phyloP scores from a whole-genome alignment of 805 yeast genomes.

The Candida hungchunana region DNA sequence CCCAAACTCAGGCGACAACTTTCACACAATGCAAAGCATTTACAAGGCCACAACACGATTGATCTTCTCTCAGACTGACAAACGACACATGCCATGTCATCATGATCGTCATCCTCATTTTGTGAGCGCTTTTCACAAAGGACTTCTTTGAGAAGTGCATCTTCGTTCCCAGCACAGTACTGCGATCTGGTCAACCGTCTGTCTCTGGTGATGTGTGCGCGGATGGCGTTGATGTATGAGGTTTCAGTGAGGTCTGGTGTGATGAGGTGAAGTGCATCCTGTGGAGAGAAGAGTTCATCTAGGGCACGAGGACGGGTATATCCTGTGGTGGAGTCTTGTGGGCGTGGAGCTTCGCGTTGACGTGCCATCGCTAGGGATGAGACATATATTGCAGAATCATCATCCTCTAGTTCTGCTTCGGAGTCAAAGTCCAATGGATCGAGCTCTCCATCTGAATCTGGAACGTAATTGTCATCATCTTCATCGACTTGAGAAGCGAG shows the following conservation, averaged over 20 bases:
- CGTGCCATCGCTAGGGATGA: slow-evolving; percentile 15
- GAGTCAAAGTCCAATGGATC: neutral
- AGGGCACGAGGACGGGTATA: slow-evolving; percentile 2
- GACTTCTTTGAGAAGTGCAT: slow-evolving; percentile 28
- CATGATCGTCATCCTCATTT: slow-evolving; percentile 25
- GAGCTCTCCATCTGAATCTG: neutral
- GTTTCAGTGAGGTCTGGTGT: slow-evolving; percentile 25
- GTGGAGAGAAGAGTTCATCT: slow-evolving; percentile 19
- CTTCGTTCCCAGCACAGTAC: slow-evolving; percentile 28
- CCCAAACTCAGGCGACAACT: slow-evolving; percentile 73
- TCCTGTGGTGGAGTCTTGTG: neutral
- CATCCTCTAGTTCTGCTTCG: slow-evolving; percentile 22
- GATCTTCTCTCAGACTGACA: slow-evolving; percentile 74
- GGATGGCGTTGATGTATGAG: slow-evolving; percentile 12
- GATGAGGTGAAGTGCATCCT: slow-evolving; percentile 26
- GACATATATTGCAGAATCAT: slow-evolving; percentile 27
- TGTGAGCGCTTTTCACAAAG: slow-evolving; percentile 25
- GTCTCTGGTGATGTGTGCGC: slow-evolving; percentile 21
- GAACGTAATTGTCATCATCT: slow-evolving; percentile 25
- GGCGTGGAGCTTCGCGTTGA: slow-evolving; percentile 2
- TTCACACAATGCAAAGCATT: slow-evolving; percentile 85
- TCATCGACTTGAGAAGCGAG: neutral
- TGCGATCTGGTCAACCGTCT: slow-evolving; percentile 32
- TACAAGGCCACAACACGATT: slow-evolving; percentile 89
- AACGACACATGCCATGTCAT: slow-evolving; percentile 61